Evolutionary conservation across 768 basidiomycete species (phyloP).

Genomic region (Auricularia cornea): DNA sequence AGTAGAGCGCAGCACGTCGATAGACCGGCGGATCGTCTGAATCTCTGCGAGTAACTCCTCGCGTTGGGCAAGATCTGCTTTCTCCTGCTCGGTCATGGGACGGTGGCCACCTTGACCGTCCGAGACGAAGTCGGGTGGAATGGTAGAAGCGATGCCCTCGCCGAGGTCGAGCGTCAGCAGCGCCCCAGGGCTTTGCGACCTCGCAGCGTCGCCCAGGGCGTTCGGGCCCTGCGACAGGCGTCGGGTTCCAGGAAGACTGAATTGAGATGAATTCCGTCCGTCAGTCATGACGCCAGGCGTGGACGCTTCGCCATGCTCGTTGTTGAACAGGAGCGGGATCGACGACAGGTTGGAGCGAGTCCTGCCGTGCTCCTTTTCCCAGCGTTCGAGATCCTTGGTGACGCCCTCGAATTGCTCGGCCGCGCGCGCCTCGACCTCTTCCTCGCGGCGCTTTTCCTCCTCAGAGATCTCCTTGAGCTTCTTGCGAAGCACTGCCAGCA

Average conservation of each 20-base stretch:
- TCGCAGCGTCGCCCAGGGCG: background rate
- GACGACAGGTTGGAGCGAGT: background rate
- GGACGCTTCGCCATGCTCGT: conserved; percentile 15
- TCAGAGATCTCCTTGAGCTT: conserved; percentile 73
- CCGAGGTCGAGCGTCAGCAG: conserved; percentile 73
- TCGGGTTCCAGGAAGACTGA: conserved; percentile 40
- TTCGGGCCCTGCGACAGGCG: conserved; percentile 42
- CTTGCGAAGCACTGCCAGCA: conserved; percentile 68
- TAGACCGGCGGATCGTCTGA: conserved; percentile 68
- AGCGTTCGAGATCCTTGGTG: conserved; percentile 63
- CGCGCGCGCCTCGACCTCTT: conserved; percentile 67
- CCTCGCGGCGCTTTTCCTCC: conserved; percentile 64
- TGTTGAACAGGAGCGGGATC: background rate
- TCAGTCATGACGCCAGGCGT: conserved; percentile 42
- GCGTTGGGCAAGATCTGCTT: conserved; percentile 52
- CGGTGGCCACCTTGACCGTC: conserved; percentile 30
- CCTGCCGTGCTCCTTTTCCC: conserved; percentile 80
- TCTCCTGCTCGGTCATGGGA: conserved; percentile 35
- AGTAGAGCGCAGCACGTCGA: conserved; percentile 52
- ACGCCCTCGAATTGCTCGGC: conserved; percentile 59
- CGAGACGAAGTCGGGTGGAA: conserved; percentile 62
- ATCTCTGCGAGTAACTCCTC: conserved; percentile 70
- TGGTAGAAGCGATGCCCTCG: conserved; percentile 61
- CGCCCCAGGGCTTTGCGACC: conserved; percentile 41
- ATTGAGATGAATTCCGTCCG: conserved; percentile 32